Base-by-base conservation (phyloP, 495 filamentous ascomycete species). In the Podospora anserina region DNA sequence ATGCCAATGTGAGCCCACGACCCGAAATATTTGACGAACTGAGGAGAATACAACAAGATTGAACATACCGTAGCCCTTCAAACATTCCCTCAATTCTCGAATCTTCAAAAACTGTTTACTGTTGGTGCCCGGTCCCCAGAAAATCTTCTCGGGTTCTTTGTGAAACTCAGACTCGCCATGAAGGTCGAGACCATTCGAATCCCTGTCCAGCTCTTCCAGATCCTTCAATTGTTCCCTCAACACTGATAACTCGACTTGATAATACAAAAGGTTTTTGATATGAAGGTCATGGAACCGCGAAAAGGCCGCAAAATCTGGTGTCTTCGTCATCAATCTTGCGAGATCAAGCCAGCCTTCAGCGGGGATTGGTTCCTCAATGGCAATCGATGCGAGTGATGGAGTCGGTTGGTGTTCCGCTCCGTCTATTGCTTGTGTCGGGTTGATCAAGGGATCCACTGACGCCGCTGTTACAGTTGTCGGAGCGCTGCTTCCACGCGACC, bases 251-350 rank as follows among this genome's bases (percentile, higher is more conserved):
- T 76, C 60, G 15, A 68, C 70, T 44, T 78, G 76, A 65, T 73
- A 78, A 61, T 78, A 78, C 9, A 78, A 60, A 4, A 78, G 68
- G 53, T 75, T 78, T 66, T 78, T 78, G 57, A 78, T 63, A 59
- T 76, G 76, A 19, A 72, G 66, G 26, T 78, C 76, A 34, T 64
- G 57, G 64, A 76, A 78, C 13, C 74, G 56, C 13, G 62, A 55
- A 26, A 78, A 78, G 13, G 76, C 61, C 55, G 70, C 70, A 55
- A 76, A 69, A 26, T 66, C 69, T 6, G 70, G 74, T 15, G 54
- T 64, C n/a, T 72, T 27, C 18, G 66, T 49, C 69, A 78, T 78
- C 28, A 68, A 9, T 16, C 65, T n/a, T 0, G 74, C 72, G 23
- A 78, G 60, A n/a, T 54, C 30, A 16, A 74, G 76, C 76, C 76